These are phyloP conservation scores for Coniochaeta sp. DNA, from an alignment of 2,329 filamentous ascomycete genomes.

Conservation along the genomic window DNA sequence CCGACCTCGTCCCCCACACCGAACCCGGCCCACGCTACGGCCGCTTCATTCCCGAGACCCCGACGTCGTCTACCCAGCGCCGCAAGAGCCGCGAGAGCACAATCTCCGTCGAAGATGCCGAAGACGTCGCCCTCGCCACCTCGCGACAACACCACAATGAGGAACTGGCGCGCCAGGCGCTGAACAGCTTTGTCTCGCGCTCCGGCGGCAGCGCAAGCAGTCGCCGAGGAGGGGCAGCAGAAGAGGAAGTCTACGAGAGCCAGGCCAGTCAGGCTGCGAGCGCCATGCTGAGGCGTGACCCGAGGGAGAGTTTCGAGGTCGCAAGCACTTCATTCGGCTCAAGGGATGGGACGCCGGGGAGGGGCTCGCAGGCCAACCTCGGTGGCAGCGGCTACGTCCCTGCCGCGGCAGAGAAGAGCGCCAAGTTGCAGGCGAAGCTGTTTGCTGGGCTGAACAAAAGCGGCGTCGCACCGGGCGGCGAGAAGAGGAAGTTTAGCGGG, in stretches of 20 bases:
- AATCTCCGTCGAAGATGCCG: slow-evolving; percentile 63
- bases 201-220: slow-evolving; percentile 16
- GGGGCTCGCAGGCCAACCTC: neutral
- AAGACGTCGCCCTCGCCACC: slow-evolving; percentile 27
- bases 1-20: slow-evolving; percentile 54
- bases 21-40: slow-evolving; percentile 44
- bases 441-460: slow-evolving; percentile 37
- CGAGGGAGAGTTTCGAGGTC: slow-evolving; percentile 45
- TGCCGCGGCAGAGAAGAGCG: slow-evolving; percentile 34
- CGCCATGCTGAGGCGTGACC: slow-evolving; percentile 61
- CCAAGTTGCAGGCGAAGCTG: slow-evolving; percentile 44
- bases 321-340: slow-evolving; percentile 33
- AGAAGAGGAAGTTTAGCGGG: slow-evolving; percentile 45
- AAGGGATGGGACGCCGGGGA: slow-evolving; percentile 33
- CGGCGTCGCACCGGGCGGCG: slow-evolving; percentile 19
- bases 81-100: slow-evolving; percentile 78
- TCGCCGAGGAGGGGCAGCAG: slow-evolving; percentile 53
- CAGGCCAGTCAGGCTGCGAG: slow-evolving; percentile 73
- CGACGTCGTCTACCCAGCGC: slow-evolving; percentile 28
- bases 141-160: slow-evolving; percentile 33
- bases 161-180: slow-evolving; percentile 47
- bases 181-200: slow-evolving; percentile 28
- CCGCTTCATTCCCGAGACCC: slow-evolving; percentile 38
- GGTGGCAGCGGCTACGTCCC: neutral
- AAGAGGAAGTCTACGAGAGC: slow-evolving; percentile 62